Evolutionary conservation across 257 asterid species (phyloP), one percentile per base, ranked within the genome.

Genomic region (Anisodus acutangulus): DNA sequence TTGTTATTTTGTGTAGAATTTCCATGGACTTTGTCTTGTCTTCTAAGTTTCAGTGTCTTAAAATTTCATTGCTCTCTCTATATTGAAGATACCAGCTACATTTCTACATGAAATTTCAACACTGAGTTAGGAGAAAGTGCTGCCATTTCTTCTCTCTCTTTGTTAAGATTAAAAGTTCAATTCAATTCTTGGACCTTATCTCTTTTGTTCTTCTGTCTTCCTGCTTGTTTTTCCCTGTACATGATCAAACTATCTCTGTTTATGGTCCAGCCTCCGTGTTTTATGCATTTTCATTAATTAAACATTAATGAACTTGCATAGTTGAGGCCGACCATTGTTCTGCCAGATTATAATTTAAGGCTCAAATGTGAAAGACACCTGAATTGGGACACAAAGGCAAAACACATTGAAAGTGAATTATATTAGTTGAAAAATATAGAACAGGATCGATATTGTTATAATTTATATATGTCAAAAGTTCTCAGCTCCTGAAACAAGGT

Each of bases 401-500:
- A 67, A 78, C 15, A 13, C 15, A 53, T 31, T 26, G 64, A 13
- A 43, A 78, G 2, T 53, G 22, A 13, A 4, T 31, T 78, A 78
- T 64, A 35, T 53, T 53, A 53, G 58, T 78, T 78, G 64, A 53
- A 31, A 76, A 78, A 26, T 45, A 55, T 15, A 69, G 58, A 76
- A 49, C 43, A 6, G 12, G 26, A 12, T 51, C 6, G 55, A 41
- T 51, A 76, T 7, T 51, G 63, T 26, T 76, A 13, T 49, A 45
- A n/a, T 5, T 47, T 72, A 45, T 72, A 72, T 22, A 37, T 19
- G 80, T 4, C 39, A 74, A 51, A 31, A 74, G 60, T 47, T 74
- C 43, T 74, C 60, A 19, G 80, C 80, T 51, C 45, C 47, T 51
- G 47, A 26, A 76, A 76, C 81, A 76, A 51, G 81, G 81, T 22